Conservation (phyloP, 805 yeast species). For the Cyberlindnera saturnus region DNA sequence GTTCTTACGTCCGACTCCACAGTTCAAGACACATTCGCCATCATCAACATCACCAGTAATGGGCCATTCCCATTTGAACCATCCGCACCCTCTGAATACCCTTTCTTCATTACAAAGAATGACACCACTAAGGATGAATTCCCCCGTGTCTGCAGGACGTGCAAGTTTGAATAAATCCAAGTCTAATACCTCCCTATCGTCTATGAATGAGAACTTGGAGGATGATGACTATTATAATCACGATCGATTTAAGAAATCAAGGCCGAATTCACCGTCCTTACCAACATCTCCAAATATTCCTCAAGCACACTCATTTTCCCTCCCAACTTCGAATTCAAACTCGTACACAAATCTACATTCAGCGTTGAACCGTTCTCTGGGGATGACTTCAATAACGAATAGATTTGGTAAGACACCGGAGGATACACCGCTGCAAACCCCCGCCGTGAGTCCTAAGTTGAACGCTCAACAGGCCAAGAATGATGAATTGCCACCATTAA, state of each 20-base stretch:
- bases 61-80: constrained; percentile 16
- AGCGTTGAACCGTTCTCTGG: constrained; percentile 17
- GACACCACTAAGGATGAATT: constrained; percentile 44
- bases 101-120: constrained; percentile 52
- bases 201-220: constrained; percentile 32
- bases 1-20: constrained; percentile 6
- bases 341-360: constrained; percentile 21
- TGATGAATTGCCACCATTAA: constrained; percentile 24
- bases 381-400: constrained; percentile 15
- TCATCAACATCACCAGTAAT: constrained; percentile 18
- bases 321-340: constrained; percentile 16
- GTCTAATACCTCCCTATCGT: constrained; percentile 22
- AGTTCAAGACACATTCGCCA: constrained; percentile 11
- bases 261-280: constrained; percentile 30
- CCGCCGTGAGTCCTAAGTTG: constrained; percentile 21
- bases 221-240: constrained; percentile 31
- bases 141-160: constrained; percentile 17
- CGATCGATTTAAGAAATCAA: constrained; percentile 30
- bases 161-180: constrained; percentile 19
- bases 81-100: constrained; percentile 30
- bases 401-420: constrained; percentile 25
- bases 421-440: constrained; percentile 24
- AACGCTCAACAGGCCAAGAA: constrained; percentile 6
- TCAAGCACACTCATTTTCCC: constrained; percentile 8
- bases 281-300: constrained; percentile 17